Conservation (phyloP, 1,139 yeast species). For the Scheffersomyces parashehatae region DNA sequence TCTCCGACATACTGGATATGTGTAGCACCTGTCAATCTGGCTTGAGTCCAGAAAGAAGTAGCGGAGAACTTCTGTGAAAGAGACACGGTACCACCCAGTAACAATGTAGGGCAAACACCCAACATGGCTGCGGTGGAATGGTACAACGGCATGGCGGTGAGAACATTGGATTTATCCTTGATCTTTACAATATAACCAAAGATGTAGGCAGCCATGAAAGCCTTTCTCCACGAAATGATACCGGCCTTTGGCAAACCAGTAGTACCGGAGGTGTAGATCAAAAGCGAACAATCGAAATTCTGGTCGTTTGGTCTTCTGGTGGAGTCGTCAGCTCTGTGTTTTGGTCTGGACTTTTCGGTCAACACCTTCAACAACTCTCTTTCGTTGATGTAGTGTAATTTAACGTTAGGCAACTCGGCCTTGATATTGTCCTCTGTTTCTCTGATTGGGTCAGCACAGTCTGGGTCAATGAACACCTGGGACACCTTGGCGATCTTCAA, state of each 20-base stretch:
- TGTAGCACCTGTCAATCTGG: slow-evolving; percentile 66
- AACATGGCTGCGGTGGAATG: slow-evolving; percentile 92
- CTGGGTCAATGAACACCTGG: slow-evolving; percentile 75
- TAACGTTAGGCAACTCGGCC: slow-evolving; percentile 40
- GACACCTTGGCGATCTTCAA: slow-evolving; percentile 65
- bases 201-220: slow-evolving; percentile 65
- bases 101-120: slow-evolving; percentile 75
- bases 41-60: slow-evolving; percentile 89
- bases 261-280: slow-evolving; percentile 92
- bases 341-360: slow-evolving; percentile 47
- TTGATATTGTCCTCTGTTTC: slow-evolving; percentile 53
- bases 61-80: slow-evolving; percentile 84
- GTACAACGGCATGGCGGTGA: slow-evolving; percentile 94
- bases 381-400: slow-evolving; percentile 60
- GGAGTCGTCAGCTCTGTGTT: slow-evolving; percentile 54
- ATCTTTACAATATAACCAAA: slow-evolving; percentile 74
- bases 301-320: slow-evolving; percentile 57
- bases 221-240: slow-evolving; percentile 88
- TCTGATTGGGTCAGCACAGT: slow-evolving; percentile 55
- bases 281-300: slow-evolving; percentile 65
- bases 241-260: slow-evolving; percentile 97
- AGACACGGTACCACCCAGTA: slow-evolving; percentile 70
- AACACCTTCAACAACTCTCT: slow-evolving; percentile 41
- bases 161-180: slow-evolving; percentile 55
- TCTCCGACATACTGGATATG: slow-evolving; percentile 95